Base-by-base conservation (phyloP, 2,329 filamentous ascomycete genomes). In the Aspergillus viridinutans region DNA sequence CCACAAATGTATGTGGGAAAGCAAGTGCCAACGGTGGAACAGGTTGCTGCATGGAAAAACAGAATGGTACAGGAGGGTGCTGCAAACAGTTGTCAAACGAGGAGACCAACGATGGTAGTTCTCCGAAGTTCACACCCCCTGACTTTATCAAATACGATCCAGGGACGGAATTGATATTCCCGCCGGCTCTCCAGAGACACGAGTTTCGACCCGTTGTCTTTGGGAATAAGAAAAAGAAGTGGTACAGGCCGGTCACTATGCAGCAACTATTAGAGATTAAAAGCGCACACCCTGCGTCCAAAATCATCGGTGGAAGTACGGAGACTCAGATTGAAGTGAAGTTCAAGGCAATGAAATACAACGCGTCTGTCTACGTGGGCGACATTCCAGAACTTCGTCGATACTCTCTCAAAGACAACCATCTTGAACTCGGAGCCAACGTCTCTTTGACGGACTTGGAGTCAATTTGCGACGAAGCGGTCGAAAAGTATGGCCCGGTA, bases 301-400 rank as follows among this genome's bases (percentile, higher is more conserved):
- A 97, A 74, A 86, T 99, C 59, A 96, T 99, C 59, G 93, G 92
- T 51, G 94, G 94, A 59, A 96, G 92, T 71, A 96, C 92, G 2
- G 94, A 99, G 74, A 97, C 93, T 0, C 94, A 97, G 74, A 97
- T 99, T 59, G 94, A 99, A 76, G 90, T 95, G 77, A 97, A 96
- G 75, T 97, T 99, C 83, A 97, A 97, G 78, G 91, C 88, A 1
- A 85, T 96, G 80, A 84, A 92, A 66, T 97, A 97, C 70, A 88
- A 88, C 3, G 86, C 90, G 1, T 97, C 92, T 0, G 90, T 99
- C 0, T 97, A 89, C 64, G 90, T 97, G 9, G 92, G 93, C 10
- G 94, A 99, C 67, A 96, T 99, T 57, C 80, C 90, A 0, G 94
- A 97, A 74, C 78, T 99, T 57, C 83, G 91, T 12, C 88, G 92